Percentiles rank a stretch among this genome's conserved stretches.
Evolutionary conservation across 2,329 filamentous ascomycete genomes (phyloP).

Genomic region (Apiospora sp.): DNA sequence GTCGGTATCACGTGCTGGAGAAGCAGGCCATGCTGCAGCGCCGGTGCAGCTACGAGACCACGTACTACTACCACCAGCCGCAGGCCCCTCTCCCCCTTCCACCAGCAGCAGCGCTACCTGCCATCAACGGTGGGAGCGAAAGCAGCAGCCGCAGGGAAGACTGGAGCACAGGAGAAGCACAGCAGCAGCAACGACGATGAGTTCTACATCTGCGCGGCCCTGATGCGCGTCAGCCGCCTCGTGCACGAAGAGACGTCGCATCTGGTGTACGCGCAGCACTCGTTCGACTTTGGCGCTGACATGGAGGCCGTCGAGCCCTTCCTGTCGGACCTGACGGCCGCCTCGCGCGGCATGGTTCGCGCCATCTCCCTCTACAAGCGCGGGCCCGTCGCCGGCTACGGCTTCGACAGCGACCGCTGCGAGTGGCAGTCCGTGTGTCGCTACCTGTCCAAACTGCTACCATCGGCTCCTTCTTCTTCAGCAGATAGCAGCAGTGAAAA

Average conservation of each 20-base stretch:
- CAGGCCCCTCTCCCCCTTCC: not conserved
- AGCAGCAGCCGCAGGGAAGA: not conserved
- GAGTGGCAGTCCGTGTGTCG: constrained; percentile 64
- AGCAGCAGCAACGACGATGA: not conserved
- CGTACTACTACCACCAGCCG: constrained; percentile 57
- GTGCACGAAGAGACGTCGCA: constrained; percentile 64
- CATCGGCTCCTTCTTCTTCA: not conserved
- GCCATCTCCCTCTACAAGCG: constrained; percentile 64
- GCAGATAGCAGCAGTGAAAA: not conserved
- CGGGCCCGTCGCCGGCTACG: constrained; percentile 58
- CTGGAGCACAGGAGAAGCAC: not conserved
- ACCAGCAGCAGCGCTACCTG: constrained; percentile 13
- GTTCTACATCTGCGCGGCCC: constrained; percentile 49
- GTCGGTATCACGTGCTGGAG: constrained; percentile 52
- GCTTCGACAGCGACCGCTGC: constrained; percentile 62
- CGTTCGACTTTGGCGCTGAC: constrained; percentile 66
- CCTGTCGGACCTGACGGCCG: constrained; percentile 61
- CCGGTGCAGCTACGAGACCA: constrained; percentile 55
- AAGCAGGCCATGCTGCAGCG: constrained; percentile 45
- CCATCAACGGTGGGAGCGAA: not conserved
- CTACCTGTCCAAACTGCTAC: constrained; percentile 43
- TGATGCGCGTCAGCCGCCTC: constrained; percentile 55
- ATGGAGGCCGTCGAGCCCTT: constrained; percentile 69
- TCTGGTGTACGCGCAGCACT: constrained; percentile 62
- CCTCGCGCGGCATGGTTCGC: constrained; percentile 55